These are phyloP conservation scores for Euphorbia lathyris DNA, from an alignment of 345 rosid species.

Conservation along the genomic window DNA sequence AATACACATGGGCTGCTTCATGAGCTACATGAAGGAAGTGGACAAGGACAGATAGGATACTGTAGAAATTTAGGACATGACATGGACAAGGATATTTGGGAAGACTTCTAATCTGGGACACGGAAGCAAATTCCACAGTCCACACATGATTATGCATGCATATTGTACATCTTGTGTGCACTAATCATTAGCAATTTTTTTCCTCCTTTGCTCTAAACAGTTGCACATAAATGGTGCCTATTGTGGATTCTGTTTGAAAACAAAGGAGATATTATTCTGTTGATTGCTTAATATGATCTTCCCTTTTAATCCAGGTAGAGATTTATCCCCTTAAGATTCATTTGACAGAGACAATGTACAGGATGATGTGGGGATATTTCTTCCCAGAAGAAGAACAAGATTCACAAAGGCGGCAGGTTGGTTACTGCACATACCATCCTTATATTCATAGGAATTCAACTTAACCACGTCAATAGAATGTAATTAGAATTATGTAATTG, in stretches of 20 bases:
- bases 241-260: background rate
- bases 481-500: background rate
- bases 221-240: background rate
- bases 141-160: no score
- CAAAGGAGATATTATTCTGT: background rate
- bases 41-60: background rate
- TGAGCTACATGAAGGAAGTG: background rate
- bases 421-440: constrained; percentile 3
- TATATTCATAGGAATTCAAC: background rate
- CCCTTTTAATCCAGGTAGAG: constrained; percentile 59
- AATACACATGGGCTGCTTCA: background rate
- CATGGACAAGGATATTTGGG: no score
- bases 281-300: background rate
- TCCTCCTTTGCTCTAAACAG: background rate
- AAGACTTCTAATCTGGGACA: background rate
- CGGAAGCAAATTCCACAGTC: background rate
- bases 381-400: constrained; percentile 98
- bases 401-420: constrained; percentile 93
- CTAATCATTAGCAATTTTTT: background rate
- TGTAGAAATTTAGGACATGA: no score
- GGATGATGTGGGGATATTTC: constrained; percentile 97
- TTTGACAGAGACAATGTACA: constrained; percentile 96
- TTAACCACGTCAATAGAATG: background rate
- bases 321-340: constrained; percentile 94
- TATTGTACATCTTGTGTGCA: background rate